Evolutionary conservation across 2,329 filamentous ascomycete species (phyloP), one percentile per base, ranked within the genome.

Genomic region (Colletotrichum lupini): DNA sequence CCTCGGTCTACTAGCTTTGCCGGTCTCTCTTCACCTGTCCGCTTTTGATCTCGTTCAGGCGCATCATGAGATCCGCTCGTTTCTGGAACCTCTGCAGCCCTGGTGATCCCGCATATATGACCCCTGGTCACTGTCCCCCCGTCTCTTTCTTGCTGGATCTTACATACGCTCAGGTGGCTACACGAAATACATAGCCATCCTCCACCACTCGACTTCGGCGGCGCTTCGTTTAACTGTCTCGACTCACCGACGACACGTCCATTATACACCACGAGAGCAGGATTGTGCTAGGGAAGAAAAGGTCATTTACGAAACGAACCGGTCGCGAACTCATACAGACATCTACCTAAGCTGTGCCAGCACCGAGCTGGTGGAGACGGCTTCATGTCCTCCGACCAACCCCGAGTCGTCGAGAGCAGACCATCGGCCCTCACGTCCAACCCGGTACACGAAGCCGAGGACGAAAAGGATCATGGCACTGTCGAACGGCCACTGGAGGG

Each of bases 401-500:
- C 76, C 16, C 72, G 70, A 55, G 74, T 69, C 62, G 68, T 72
- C 63, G 76, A 77, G 75, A 75, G 74, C 60, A 71, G 72, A 67
- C 69, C 74, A 65, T 72, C 72, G 60, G 70, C 67, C 56, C 53
- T 75, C 64, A 76, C 74, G 59, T 74, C 75, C 64, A 65, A 71
- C 55, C 70, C 73, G 59, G 61, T 62, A 30, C 66, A 67, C 62
- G 74, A 75, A 57, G 69, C 74, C 52, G 74, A 75, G 60, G 68
- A 72, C 58, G 74, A 73, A 53, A 72, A 70, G 66, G 72, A 71
- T 52, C 67, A 68, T 72, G 74, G 69, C 11, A 70, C 72, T 60
- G 60, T 70, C 49, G 74, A 72, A 56, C 71, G 71, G 14, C 64
- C 72, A 59, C 11, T 76, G 69, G 37, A 42, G 60, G 83, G 86